A percentile compares a stretch with the other conserved stretches of the same genome.
Evolutionary conservation across 1,284 basidiomycete genomes (phyloP).

Genomic region (Caloboletus inedulis): DNA sequence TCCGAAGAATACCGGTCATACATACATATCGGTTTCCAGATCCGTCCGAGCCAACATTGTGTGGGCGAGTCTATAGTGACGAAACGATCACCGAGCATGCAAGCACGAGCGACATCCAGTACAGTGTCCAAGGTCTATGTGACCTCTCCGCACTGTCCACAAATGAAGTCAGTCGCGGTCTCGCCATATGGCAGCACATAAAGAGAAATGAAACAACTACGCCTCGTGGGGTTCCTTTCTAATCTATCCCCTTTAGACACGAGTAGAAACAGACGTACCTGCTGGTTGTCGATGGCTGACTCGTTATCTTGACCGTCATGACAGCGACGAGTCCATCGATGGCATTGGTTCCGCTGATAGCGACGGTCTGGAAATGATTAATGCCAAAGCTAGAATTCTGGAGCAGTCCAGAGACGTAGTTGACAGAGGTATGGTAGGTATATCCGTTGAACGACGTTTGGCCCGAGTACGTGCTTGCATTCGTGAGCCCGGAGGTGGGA

Average conservation of each 20-base stretch:
- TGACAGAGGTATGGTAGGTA: slow-evolving; percentile 67
- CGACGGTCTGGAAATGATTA: slow-evolving; percentile 74
- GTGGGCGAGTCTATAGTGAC: slow-evolving; percentile 5
- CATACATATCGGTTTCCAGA: not conserved
- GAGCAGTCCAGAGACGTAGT: slow-evolving; percentile 68
- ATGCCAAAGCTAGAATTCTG: slow-evolving; percentile 68
- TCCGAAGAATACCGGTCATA: not conserved
- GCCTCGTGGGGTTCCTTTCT: not conserved
- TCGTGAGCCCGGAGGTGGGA: slow-evolving; percentile 48
- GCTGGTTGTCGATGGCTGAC: slow-evolving; percentile 33
- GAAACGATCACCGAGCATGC: slow-evolving; percentile 13
- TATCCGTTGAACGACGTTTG: slow-evolving; percentile 56
- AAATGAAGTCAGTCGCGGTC: slow-evolving; percentile 4
- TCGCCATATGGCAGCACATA: not conserved
- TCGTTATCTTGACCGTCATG: slow-evolving; percentile 68
- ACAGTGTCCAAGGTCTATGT: slow-evolving; percentile 4
- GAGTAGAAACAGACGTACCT: slow-evolving; percentile 15
- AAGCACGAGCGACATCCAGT: slow-evolving; percentile 20
- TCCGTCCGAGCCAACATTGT: not conserved
- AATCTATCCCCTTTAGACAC: not conserved
- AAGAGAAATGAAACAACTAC: not conserved
- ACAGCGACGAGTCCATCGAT: slow-evolving; percentile 87
- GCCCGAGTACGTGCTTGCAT: slow-evolving; percentile 55
- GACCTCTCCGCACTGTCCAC: slow-evolving; percentile 18
- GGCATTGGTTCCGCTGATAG: slow-evolving; percentile 55